Evolutionary conservation across 2,329 filamentous ascomycete species (phyloP).

Genomic region (Xylaria sp.): DNA sequence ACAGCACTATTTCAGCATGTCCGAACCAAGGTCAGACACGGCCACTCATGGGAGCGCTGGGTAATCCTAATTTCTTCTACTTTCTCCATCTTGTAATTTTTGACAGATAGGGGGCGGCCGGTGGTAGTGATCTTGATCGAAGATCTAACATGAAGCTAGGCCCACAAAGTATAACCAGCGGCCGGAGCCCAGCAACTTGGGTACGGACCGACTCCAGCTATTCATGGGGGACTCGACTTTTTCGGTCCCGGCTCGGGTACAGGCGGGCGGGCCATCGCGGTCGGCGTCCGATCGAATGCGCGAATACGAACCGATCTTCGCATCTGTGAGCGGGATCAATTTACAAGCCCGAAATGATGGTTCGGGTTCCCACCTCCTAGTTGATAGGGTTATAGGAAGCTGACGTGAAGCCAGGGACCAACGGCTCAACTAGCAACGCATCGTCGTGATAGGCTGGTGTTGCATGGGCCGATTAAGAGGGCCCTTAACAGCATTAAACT

Average conservation of each 20-base stretch:
- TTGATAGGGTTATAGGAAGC: background rate
- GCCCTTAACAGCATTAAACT: background rate
- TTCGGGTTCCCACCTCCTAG: background rate
- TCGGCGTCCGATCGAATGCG: background rate
- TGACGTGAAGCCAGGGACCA: slow-evolving; percentile 6
- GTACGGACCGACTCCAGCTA: background rate
- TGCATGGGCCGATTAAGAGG: background rate
- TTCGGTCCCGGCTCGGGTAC: slow-evolving; percentile 1
- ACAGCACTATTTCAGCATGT: background rate
- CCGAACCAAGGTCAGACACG: slow-evolving; percentile 5
- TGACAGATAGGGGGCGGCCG: background rate
- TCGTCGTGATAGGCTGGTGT: background rate
- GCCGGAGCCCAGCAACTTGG: background rate
- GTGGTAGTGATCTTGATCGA: background rate
- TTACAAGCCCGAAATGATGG: background rate
- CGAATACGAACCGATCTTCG: slow-evolving; percentile 6
- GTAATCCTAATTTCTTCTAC: background rate
- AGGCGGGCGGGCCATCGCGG: background rate
- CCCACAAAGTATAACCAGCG: background rate
- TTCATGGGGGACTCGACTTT: slow-evolving; percentile 1
- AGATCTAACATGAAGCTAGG: slow-evolving; percentile 17
- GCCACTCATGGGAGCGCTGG: slow-evolving; percentile 16
- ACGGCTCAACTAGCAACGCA: background rate
- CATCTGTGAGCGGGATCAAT: background rate
- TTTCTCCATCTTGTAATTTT: background rate